phyloP scores from a whole-genome alignment of 2,329 filamentous ascomycete species.

The Herpotrichia juniperi region DNA sequence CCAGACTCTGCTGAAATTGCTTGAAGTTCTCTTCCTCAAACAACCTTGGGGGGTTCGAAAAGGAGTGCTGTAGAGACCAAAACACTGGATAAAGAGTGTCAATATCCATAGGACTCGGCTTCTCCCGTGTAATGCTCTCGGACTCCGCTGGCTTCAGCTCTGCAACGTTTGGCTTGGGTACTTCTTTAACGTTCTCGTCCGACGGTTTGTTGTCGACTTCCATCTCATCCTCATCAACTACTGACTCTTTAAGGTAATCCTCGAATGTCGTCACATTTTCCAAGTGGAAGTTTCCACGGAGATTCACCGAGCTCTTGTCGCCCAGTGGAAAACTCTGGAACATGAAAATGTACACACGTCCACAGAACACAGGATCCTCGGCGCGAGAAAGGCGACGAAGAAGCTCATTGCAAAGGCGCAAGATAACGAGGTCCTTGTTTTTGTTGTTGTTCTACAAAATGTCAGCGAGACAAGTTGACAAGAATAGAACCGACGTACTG shows the following conservation, averaged over 20 bases:
- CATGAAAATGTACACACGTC: slow-evolving; percentile 96
- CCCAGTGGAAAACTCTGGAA: slow-evolving; percentile 97
- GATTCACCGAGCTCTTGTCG: slow-evolving; percentile 96
- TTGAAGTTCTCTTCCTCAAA: slow-evolving; percentile 75
- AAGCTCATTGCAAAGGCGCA: slow-evolving; percentile 95
- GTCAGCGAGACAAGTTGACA: slow-evolving; percentile 25
- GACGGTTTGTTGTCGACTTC: slow-evolving; percentile 64
- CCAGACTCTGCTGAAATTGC: slow-evolving; percentile 67
- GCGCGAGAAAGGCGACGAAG: slow-evolving; percentile 92
- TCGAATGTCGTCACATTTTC: slow-evolving; percentile 93
- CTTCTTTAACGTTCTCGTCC: slow-evolving; percentile 32
- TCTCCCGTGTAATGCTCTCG: slow-evolving; percentile 57
- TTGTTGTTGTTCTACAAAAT: slow-evolving; percentile 37
- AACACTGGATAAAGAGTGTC: slow-evolving; percentile 87
- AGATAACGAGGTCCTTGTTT: slow-evolving; percentile 84
- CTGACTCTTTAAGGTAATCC: slow-evolving; percentile 51
- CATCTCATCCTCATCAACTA: slow-evolving; percentile 61
- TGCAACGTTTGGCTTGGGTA: slow-evolving; percentile 44
- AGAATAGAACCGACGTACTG: slow-evolving; percentile 55
- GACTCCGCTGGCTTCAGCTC: slow-evolving; percentile 49
- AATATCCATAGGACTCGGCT: slow-evolving; percentile 60
- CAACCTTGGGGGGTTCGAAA: slow-evolving; percentile 85
- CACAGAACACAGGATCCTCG: slow-evolving; percentile 96
- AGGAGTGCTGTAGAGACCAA: slow-evolving; percentile 90
- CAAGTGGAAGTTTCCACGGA: slow-evolving; percentile 92